phyloP scores from a whole-genome alignment of 2,329 filamentous ascomycete species.

The Trichoderma sp. region DNA sequence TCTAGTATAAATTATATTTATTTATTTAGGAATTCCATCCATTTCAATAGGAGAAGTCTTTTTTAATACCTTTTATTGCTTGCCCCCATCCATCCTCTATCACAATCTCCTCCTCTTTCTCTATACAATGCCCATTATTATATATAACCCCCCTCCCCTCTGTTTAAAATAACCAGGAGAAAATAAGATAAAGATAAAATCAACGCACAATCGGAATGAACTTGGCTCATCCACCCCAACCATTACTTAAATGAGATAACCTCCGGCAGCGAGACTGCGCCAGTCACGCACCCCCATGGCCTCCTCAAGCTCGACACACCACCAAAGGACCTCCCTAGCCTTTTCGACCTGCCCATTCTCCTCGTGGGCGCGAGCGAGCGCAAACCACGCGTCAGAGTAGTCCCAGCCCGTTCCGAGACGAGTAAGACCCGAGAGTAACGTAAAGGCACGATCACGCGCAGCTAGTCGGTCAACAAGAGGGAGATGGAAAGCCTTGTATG shows the following conservation, averaged over 20 bases:
- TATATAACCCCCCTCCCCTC: not conserved
- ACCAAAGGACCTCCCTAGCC: slow-evolving; percentile 92
- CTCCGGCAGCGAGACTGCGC: slow-evolving; percentile 64
- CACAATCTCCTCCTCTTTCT: slow-evolving; percentile 4
- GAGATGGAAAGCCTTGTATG: slow-evolving; percentile 58
- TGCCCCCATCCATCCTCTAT: not conserved
- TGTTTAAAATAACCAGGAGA: not conserved
- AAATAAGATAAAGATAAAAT: not conserved
- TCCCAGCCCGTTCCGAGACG: slow-evolving; percentile 89
- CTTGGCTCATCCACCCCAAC: not conserved
- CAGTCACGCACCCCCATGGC: slow-evolving; percentile 75
- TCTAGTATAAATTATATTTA: not conserved
- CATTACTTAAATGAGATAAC: slow-evolving; percentile 52
- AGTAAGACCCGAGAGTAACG: slow-evolving; percentile 76
- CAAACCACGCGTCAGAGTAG: slow-evolving; percentile 88
- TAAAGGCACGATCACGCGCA: slow-evolving; percentile 83
- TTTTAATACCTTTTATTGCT: not conserved
- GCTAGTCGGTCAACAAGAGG: slow-evolving; percentile 80
- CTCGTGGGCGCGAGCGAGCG: slow-evolving; percentile 82
- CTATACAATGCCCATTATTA: not conserved
- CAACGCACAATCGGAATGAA: not conserved
- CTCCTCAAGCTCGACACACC: slow-evolving; percentile 95
- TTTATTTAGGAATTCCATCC: not conserved
- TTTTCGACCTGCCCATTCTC: slow-evolving; percentile 80
- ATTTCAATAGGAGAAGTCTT: not conserved